A percentile compares a stretch with the other conserved stretches of the same genome.
These are phyloP conservation scores for Ashbya aceris DNA, from an alignment of 1,139 yeast species.

Conservation along the genomic window DNA sequence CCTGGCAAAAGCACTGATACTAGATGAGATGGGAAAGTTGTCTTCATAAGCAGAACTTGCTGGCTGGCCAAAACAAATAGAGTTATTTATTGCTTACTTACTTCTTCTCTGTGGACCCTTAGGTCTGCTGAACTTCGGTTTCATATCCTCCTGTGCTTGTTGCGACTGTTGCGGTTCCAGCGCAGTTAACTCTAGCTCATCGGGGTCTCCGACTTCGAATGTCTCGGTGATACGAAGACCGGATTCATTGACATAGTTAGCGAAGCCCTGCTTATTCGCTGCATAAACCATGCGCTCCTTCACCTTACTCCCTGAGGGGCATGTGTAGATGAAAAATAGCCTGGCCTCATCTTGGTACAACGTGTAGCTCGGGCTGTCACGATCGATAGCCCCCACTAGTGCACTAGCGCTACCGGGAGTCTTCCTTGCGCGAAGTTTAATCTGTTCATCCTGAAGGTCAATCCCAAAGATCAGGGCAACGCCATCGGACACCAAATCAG, in stretches of 20 bases:
- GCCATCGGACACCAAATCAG: constrained; percentile 17
- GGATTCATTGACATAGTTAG: constrained; percentile 39
- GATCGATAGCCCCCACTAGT: constrained; percentile 28
- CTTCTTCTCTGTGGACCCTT: constrained; percentile 39
- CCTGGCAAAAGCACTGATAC: constrained; percentile 10
- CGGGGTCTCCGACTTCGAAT: constrained; percentile 61
- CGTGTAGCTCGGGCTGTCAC: constrained; percentile 48
- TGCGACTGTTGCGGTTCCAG: constrained; percentile 11
- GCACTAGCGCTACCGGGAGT: constrained; percentile 21
- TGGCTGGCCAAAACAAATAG: no score
- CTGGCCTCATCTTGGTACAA: constrained; percentile 33
- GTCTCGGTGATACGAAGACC: constrained; percentile 34
- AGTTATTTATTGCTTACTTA: background rate
- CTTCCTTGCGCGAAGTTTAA: constrained; percentile 22
- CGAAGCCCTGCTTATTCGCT: constrained; percentile 62
- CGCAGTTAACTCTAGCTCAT: constrained; percentile 44
- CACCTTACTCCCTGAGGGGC: constrained; percentile 86
- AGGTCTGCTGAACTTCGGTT: constrained; percentile 40
- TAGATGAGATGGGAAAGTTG: constrained; percentile 2
- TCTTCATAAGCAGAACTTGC: no score
- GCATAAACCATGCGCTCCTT: constrained; percentile 92
- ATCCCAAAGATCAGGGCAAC: constrained; percentile 32
- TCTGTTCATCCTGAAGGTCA: constrained; percentile 32
- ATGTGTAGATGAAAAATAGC: constrained; percentile 59
- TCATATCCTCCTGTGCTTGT: background rate